Evolutionary conservation across 352 stramenopile species (phyloP), one percentile per base, ranked within the genome.

Genomic region (Phytophthora agathidicida): DNA sequence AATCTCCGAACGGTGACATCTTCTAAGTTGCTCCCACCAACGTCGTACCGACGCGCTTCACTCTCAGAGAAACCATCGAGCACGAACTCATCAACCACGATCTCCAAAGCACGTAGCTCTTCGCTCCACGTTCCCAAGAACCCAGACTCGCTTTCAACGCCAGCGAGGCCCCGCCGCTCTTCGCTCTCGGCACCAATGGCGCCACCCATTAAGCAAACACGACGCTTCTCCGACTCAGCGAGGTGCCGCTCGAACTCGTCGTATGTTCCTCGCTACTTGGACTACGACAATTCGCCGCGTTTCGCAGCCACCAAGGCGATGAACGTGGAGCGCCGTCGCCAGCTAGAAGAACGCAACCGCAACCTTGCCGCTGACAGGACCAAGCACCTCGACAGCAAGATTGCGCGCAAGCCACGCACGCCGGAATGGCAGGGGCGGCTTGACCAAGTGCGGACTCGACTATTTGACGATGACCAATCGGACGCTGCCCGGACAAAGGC

Each of bases 221-320:
- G 56, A 14, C 48, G 38, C 35, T 67, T 56, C 30, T 63, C 50
- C 1, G 27, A 64, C 19, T 59, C 46, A 0, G 22, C 26, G 20
- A 65, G 28, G 16, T 22, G 22, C 43, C 52, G 31, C 36, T 61
- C 58, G 7, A 55, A 32, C 7, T 60, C 46, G 31, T 51, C 56
- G 30, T 47, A 41, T 22, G 32, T 50, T 13, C 37, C 66, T 37
- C 44, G 71, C 7, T 79, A 76, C 51, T 59, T 79, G 53, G 54
- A 73, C 50, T 79, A 79, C 45, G 51, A 64, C 6, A 73, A 55
- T 17, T 73, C 71, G 20, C 49, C 62, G 23, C 71, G 66, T n/a
- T 79, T 68, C 23, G 58, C 46, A 9, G 71, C 63, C 30, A 73
- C 54, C 6, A 79, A 76, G 57, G 62, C 66, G 33, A 48, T 44